These are phyloP conservation scores for Candida sp. DNA, from an alignment of 1,139 yeast species.

Conservation along the genomic window DNA sequence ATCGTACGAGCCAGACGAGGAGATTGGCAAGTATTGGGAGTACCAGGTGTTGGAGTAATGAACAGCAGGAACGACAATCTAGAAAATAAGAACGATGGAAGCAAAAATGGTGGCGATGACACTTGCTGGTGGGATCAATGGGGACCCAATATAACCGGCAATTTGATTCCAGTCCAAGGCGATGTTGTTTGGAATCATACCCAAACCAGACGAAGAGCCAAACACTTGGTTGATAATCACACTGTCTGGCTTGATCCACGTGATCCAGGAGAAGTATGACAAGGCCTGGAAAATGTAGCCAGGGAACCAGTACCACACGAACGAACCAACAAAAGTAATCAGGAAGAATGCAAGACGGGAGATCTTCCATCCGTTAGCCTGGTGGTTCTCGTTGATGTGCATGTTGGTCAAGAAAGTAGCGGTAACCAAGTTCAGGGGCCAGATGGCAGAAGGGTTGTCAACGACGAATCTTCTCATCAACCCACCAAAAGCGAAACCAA, in stretches of 20 bases:
- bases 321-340: conserved; percentile 29
- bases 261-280: conserved; percentile 40
- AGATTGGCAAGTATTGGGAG: conserved; percentile 47
- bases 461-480: conserved; percentile 58
- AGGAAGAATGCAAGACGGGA: conserved; percentile 40
- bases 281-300: conserved; percentile 43
- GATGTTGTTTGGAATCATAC: conserved; percentile 55
- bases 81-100: conserved; percentile 47
- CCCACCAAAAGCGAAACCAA: conserved; percentile 73
- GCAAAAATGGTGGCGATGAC: conserved; percentile 54
- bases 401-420: conserved; percentile 56
- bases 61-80: conserved; percentile 47
- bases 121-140: conserved; percentile 70
- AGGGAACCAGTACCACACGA: conserved; percentile 48
- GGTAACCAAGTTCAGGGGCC: conserved; percentile 64
- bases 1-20: conserved; percentile 43
- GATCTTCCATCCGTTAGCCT: conserved; percentile 47
- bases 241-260: conserved; percentile 46
- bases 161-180: conserved; percentile 51
- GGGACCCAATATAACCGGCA: conserved; percentile 62
- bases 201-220: conserved; percentile 63
- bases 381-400: conserved; percentile 63
- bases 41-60: conserved; percentile 48
- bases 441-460: conserved; percentile 64
- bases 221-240: conserved; percentile 64